phyloP scores from a whole-genome alignment of 805 yeast genomes.

The Pachysolen tannophilus region DNA sequence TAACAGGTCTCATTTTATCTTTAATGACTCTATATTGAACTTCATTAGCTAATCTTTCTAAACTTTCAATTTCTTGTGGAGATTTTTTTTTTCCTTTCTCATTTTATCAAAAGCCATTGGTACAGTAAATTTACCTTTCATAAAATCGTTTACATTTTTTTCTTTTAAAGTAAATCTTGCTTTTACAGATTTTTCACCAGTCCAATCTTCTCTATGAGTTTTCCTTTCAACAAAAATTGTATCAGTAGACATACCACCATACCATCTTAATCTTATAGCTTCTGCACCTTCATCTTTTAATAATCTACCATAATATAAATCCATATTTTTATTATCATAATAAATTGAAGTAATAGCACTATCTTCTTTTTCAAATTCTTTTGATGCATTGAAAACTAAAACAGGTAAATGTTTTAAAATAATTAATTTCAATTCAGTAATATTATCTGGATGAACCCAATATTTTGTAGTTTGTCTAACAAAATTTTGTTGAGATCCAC shows the following conservation, averaged over 20 bases:
- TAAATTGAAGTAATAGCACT: slow-evolving; percentile 95
- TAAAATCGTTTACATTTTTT: slow-evolving; percentile 76
- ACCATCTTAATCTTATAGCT: slow-evolving; percentile 97
- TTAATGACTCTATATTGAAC: slow-evolving; percentile 85
- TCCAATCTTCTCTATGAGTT: slow-evolving; percentile 99
- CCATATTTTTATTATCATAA: slow-evolving; percentile 84
- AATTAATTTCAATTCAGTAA: slow-evolving; percentile 89
- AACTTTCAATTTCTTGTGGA: slow-evolving; percentile 76
- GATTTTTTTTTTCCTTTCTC: slow-evolving; percentile 87
- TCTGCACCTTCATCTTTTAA: slow-evolving; percentile 98
- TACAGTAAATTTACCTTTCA: slow-evolving; percentile 80
- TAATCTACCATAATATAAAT: slow-evolving; percentile 87
- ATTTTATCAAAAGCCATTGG: slow-evolving; percentile 86
- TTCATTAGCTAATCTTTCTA: slow-evolving; percentile 89
- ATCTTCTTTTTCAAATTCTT: slow-evolving; percentile 92
- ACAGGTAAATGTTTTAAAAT: slow-evolving; percentile 95
- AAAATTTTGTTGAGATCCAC: slow-evolving; percentile 95
- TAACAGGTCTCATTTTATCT: slow-evolving; percentile 83
- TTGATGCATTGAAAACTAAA: slow-evolving; percentile 90
- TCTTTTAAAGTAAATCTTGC: slow-evolving; percentile 93
- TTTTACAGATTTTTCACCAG: slow-evolving; percentile 98
- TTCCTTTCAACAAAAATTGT: slow-evolving; percentile 93
- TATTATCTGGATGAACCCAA: slow-evolving; percentile 99
- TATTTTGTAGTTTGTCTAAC: slow-evolving; percentile 98
- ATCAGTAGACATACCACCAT: slow-evolving; percentile 94